A percentile compares a stretch with the other conserved stretches of the same genome.
phyloP scores from a whole-genome alignment of 106 monocot genomes.

The Posidonia australis region DNA sequence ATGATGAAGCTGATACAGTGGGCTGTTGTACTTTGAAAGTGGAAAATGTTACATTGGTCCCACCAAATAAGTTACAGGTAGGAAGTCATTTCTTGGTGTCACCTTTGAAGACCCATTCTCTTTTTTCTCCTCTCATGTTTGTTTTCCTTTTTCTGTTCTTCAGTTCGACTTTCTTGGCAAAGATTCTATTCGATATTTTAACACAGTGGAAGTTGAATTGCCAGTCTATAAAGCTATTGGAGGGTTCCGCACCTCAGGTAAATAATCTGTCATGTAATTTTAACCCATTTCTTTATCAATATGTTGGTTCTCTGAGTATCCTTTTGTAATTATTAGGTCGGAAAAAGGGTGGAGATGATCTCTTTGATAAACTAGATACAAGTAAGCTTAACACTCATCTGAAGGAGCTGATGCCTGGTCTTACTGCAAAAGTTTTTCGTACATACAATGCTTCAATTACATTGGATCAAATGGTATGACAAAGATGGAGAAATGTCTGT shows the following conservation, averaged over 20 bases:
- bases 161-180: conserved; percentile 98
- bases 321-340: conserved; percentile 21
- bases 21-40: conserved; percentile 92
- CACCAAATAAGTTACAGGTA: conserved; percentile 82
- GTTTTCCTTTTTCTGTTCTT: conserved; percentile 1
- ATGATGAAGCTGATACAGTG: conserved; percentile 95
- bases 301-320: background rate
- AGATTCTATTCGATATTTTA: conserved; percentile 90
- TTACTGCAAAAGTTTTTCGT: conserved; percentile 95
- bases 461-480: conserved; percentile 75
- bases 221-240: conserved; percentile 84
- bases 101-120: background rate
- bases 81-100: conserved; percentile 2
- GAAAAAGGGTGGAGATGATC: conserved; percentile 43
- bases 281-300: background rate
- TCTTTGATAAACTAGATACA: conserved; percentile 81
- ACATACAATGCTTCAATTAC: conserved; percentile 96
- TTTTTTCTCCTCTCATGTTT: background rate
- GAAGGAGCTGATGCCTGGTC: conserved; percentile 83
- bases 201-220: conserved; percentile 79
- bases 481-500: too few species aligned
- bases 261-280: background rate
- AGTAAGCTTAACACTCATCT: conserved; percentile 84
- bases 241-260: conserved; percentile 47
- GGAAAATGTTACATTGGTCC: conserved; percentile 73